Base-by-base conservation (phyloP, 2,329 filamentous ascomycete genomes). In the Fusarium beomiforme region DNA sequence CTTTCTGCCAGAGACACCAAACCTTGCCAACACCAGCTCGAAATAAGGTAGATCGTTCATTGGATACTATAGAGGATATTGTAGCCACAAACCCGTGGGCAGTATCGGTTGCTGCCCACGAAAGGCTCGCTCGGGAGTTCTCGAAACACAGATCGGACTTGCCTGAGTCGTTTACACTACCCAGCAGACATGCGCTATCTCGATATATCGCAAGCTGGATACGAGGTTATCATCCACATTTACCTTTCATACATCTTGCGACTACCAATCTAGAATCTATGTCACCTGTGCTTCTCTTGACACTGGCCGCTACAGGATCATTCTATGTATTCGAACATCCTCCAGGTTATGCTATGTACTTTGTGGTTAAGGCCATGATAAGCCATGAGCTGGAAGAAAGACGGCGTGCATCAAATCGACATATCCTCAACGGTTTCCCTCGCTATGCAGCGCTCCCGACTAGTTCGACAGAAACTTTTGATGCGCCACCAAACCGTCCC, bases 171-270 rank as follows among this genome's bases (percentile, higher is more conserved):
- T 55, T 46, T 12, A 24, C 53, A 46, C 53, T 55, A 24, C 67
- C 67, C 5, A 68, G 64, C 11, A 51, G 67, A 26, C 67, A 65
- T 21, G 53, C 67, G 4, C 39, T 71, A 3, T 58, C 66, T 14
- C 61, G 68, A 5, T 67, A 71, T 23, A 41, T 71, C 8, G 55
- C 57, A 21, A 67, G 61, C 26, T 71, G 69, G 26, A 62, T 70
- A 41, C 46, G 56, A 21, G 66, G 68, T 1, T 69, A 63, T 12
- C 68, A 69, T 31, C 46, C 53, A 0, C 68, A 71, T 33, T 31
- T 71, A 34, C 68, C 66, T 8, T 53, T 71, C 13, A 47, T 71
- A 17, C 68, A 71, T 23, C 50, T 54, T 5, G 39, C 51, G 9
- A 54, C 66, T n/a, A 43, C 69, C 1, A 50, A 49, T 2, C 29